Base-by-base conservation (phyloP, 1,284 basidiomycete genomes). In the Rhodotorula sp. region DNA sequence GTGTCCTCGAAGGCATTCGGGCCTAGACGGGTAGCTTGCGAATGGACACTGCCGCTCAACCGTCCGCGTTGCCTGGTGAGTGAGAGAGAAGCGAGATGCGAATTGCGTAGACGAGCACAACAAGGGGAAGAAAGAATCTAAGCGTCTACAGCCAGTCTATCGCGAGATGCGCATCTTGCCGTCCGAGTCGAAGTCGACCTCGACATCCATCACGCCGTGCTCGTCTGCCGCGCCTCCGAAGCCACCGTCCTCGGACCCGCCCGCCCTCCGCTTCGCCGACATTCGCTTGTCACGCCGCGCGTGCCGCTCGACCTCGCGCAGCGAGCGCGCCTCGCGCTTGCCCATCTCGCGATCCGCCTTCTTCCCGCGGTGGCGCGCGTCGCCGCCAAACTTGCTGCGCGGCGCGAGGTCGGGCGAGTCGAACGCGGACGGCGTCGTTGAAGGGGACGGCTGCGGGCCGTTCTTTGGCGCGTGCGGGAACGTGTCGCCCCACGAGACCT, bases 401-500 rank as follows among this genome's bases (percentile, higher is more conserved):
- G 61, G 61, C n/a, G 27, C 13, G 19, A 4, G 25, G 21, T 49
- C 44, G 60, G 49, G n/a, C 46, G 52, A 4, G 16, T 60, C 41
- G 60, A 42, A 16, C 34, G 48, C 5, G 17, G 66, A 61, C 3
- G 48, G 41, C 2, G 66, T 59, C 8, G 70, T 71, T n/a, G 62
- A 50, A 0, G 74, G 74, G 0, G 74, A 70, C 4, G 69, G 72
- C 41, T 66, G 64, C 3, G 74, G 62, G 1, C 75, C 73, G 58
- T 74, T 72, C 56, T 72, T 72, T 7, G 73, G 70, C 12, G 68
- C 41, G 55, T 98, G 94, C 7, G 97, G 96, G 82, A 97, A 98
- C 17, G 93, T 85, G 80, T 99, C 97, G 17, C 97, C 97, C 93
- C 95, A 97, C 27, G 82, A 84, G 0, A 91, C 88, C 82, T 98